Conservation (phyloP, 306 rosid genomes). For the Cucurbita argyrosperma region DNA sequence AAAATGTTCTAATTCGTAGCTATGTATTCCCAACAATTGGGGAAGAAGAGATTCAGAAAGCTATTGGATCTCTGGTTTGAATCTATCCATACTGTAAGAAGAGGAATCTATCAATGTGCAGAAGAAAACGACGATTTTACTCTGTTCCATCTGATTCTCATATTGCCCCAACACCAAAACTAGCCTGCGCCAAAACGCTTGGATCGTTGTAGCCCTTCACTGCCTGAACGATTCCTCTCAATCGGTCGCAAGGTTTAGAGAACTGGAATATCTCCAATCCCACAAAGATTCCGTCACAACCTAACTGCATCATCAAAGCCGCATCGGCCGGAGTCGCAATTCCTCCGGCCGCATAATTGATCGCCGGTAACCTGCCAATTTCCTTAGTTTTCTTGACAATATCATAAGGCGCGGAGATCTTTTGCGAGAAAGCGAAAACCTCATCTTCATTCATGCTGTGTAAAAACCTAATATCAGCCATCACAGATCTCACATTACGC, state of each 20-base stretch:
- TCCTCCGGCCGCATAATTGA: constrained; percentile 61
- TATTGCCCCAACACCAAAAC: constrained; percentile 25
- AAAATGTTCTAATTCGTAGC: background rate
- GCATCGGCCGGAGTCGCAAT: constrained; percentile 79
- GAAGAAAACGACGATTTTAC: background rate
- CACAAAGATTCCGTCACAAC: constrained; percentile 62
- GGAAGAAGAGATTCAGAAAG: background rate
- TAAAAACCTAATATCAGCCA: constrained; percentile 43
- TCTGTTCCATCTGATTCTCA: constrained; percentile 35
- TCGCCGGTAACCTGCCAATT: constrained; percentile 52
- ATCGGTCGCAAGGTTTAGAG: constrained; percentile 37
- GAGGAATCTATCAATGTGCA: too few species aligned
- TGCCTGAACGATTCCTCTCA: constrained; percentile 41
- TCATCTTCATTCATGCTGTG: constrained; percentile 70
- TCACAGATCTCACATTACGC: constrained; percentile 35
- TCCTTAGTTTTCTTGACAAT: constrained; percentile 49
- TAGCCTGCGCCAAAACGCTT: constrained; percentile 33
- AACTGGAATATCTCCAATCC: constrained; percentile 39
- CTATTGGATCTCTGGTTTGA: background rate
- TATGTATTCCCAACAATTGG: background rate
- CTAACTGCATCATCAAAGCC: constrained; percentile 76
- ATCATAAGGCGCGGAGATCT: constrained; percentile 59
- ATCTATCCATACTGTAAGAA: background rate
- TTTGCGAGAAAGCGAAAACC: constrained; percentile 46
- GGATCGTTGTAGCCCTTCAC: constrained; percentile 54